Evolutionary conservation across 2,329 filamentous ascomycete species (phyloP), one percentile per base, ranked within the genome.

Genomic region (Pseudodiploospora longispora): DNA sequence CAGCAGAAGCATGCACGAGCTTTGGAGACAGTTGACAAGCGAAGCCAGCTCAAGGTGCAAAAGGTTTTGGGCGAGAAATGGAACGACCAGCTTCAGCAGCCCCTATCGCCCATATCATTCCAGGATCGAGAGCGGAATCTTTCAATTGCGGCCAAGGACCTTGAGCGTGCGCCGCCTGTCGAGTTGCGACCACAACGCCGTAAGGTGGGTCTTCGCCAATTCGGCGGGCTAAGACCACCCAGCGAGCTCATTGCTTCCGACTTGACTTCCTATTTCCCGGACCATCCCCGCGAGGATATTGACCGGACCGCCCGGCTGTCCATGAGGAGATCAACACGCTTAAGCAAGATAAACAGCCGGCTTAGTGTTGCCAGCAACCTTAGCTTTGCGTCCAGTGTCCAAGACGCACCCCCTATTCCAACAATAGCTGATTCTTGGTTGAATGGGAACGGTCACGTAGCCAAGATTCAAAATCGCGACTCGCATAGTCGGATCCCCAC

Each of bases 161-260:
- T 82, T 7, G 78, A 82, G 58, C 69, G 76, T 5, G 74, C 77
- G 6, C 67, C 70, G 2, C 70, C 75, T 5, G 64, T 63, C 40
- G 72, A 75, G n/a, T 58, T 66, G 6, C 58, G 62, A 27, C 63
- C 70, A 38, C 68, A 71, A 38, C 63, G 58, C 34, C 68, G 68
- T 47, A 80, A 79, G 57, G 69, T 66, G 30, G 72, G 80, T 29
- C 70, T 90, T 38, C 82, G 85, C 52, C 84, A 85, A 52, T 97
- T 97, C 66, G 93, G 94, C 56, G 91, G 91, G 31, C 82, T 93
- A 51, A 78, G 93, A 55, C 93, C 93, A 12, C 93, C 93, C 2
- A 97, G 91, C 68, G 93, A 98, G 69, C 78, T 98, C 61, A 98
- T 98, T 59, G 91, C 91, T 28, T 95, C 93, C 27, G 93, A 98